Evolutionary conservation across 257 asterid genomes (phyloP).

Genomic region (Anisodus acutangulus): DNA sequence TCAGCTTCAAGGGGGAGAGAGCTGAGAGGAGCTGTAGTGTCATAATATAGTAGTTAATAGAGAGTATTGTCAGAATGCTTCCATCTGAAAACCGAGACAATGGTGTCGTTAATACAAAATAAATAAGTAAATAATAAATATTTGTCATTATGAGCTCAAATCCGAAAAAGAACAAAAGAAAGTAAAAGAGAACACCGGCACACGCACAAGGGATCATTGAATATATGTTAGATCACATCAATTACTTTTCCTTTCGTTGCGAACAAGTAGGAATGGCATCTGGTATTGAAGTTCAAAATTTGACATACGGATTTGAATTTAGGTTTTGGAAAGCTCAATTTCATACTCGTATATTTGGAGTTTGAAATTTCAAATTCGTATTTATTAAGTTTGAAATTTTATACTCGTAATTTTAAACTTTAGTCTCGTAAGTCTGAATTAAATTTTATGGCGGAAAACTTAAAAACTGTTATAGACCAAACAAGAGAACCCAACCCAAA

Average conservation of each 20-base stretch:
- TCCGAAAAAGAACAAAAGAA: neutral
- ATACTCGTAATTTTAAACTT: too few relatives aligned
- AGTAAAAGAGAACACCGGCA: neutral
- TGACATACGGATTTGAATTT: too few relatives aligned
- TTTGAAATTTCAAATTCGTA: too few relatives aligned
- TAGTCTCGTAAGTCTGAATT: too few relatives aligned
- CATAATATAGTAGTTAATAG: neutral
- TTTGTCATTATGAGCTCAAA: constrained; percentile 7
- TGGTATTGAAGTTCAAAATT: neutral
- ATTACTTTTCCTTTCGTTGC: neutral
- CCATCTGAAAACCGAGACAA: neutral
- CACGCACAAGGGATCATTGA: neutral
- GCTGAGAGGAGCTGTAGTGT: neutral
- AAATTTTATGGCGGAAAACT: too few relatives aligned
- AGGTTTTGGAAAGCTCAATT: too few relatives aligned
- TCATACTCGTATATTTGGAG: too few relatives aligned
- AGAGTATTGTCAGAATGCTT: constrained; percentile 3
- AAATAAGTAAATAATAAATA: neutral
- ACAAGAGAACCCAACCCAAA: too few relatives aligned
- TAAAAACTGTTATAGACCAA: too few relatives aligned
- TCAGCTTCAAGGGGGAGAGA: constrained; percentile 8
- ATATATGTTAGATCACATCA: neutral
- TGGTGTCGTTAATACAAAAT: neutral
- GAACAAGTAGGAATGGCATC: neutral
- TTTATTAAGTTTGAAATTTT: too few relatives aligned